These are phyloP conservation scores for Penicillium canescens DNA, from an alignment of 495 filamentous ascomycete genomes.

Conservation along the genomic window DNA sequence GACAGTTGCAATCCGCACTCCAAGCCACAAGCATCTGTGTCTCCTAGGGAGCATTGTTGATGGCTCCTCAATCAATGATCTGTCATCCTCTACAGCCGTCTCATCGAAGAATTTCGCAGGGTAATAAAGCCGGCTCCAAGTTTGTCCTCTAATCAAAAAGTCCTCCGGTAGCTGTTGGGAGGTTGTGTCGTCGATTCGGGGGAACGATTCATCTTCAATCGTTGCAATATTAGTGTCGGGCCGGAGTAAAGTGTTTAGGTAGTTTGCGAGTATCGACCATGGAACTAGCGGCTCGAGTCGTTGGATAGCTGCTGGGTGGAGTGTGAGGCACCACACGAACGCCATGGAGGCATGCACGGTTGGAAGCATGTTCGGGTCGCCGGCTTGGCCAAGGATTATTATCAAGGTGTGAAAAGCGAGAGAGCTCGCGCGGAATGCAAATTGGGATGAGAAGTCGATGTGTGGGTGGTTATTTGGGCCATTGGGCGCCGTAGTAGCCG, in stretches of 20 bases:
- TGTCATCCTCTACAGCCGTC: conserved; percentile 73
- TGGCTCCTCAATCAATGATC: conserved; percentile 41
- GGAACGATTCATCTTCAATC: conserved; percentile 54
- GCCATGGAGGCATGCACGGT: conserved; percentile 67
- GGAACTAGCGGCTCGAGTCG: conserved; percentile 60
- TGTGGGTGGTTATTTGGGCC: neutral
- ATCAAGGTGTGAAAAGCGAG: conserved; percentile 49
- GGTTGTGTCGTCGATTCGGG: conserved; percentile 47
- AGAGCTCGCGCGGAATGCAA: conserved; percentile 36
- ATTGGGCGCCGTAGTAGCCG: neutral
- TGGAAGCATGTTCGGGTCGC: conserved; percentile 65
- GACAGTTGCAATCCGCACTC: conserved; percentile 41
- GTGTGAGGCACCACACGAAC: conserved; percentile 64
- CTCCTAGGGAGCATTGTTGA: neutral
- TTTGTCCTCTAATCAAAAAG: conserved; percentile 72
- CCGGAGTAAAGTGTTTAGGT: conserved; percentile 64
- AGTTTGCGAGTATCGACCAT: conserved; percentile 62
- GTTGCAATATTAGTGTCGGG: conserved; percentile 41
- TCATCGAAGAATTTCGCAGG: conserved; percentile 69
- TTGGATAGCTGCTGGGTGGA: conserved; percentile 50
- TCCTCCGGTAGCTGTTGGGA: conserved; percentile 79
- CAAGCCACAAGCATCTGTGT: conserved; percentile 6
- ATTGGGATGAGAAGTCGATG: conserved; percentile 14
- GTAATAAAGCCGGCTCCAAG: conserved; percentile 70
- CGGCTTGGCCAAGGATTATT: conserved; percentile 57